phyloP scores from a whole-genome alignment of 2,329 filamentous ascomycete species.

The Septoria linicola region DNA sequence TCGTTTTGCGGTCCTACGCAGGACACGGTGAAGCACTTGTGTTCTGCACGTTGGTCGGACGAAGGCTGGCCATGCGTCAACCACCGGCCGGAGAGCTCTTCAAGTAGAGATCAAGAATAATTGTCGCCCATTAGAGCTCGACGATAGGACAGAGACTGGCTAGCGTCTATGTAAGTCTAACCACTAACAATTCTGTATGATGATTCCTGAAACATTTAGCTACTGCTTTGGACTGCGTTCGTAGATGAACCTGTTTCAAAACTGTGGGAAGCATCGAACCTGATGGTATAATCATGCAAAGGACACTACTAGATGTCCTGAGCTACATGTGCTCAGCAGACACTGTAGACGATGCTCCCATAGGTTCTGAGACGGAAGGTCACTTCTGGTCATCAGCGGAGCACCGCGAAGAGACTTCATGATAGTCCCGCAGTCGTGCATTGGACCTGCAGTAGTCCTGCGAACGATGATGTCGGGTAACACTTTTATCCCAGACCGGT shows the following conservation, averaged over 20 bases:
- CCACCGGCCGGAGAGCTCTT: too few species aligned
- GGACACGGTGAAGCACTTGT: too few species aligned
- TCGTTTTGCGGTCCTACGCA: too few species aligned
- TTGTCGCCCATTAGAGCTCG: slow-evolving; percentile 4
- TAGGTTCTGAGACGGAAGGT: too few species aligned
- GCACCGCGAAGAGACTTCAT: not conserved
- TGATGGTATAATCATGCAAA: too few species aligned
- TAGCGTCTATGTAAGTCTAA: slow-evolving; percentile 14
- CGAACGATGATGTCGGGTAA: not conserved
- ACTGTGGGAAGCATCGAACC: too few species aligned
- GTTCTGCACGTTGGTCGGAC: too few species aligned
- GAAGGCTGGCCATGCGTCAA: too few species aligned
- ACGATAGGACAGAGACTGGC: slow-evolving; percentile 7
- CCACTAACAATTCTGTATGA: slow-evolving; percentile 16
- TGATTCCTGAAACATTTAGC: slow-evolving; percentile 19
- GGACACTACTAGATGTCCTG: too few species aligned
- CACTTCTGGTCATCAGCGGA: not conserved
- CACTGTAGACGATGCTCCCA: too few species aligned
- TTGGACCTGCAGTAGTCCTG: slow-evolving; percentile 12
- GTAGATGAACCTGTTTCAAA: too few species aligned
- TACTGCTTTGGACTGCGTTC: slow-evolving; percentile 16
- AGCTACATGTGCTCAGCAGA: too few species aligned
- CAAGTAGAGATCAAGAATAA: slow-evolving; percentile 3
- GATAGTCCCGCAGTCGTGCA: not conserved
- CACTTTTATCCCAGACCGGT: not conserved